Conservation (phyloP, 75 land plant genomes). For the Larix kaempferi region DNA sequence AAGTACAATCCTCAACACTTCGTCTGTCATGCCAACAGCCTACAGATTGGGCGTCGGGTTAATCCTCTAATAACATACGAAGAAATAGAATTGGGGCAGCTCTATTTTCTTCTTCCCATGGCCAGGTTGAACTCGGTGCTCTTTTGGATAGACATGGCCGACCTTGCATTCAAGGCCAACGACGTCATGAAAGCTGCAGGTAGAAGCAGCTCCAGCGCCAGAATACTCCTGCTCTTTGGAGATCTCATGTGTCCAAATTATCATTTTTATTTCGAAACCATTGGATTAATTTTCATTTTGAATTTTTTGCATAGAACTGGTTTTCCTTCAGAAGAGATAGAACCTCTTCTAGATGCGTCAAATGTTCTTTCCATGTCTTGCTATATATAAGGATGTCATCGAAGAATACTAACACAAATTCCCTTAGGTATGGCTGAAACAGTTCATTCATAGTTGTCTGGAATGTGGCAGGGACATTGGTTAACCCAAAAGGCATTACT, state of each 20-base stretch:
- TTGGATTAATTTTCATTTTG: no score
- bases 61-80: conserved; percentile 49
- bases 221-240: conserved; percentile 14
- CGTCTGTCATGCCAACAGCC: conserved; percentile 30
- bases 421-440: no score
- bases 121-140: conserved; percentile 32
- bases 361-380: no score
- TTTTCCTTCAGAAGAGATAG: no score
- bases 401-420: no score
- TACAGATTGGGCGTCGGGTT: conserved; percentile 44
- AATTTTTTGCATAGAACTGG: no score
- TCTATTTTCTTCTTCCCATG: conserved; percentile 60
- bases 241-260: conserved; percentile 8
- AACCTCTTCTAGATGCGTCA: no score
- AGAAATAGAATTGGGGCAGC: conserved; percentile 49
- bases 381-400: no score
- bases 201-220: neutral
- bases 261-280: no score
- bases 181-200: conserved; percentile 8
- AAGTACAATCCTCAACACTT: conserved; percentile 46
- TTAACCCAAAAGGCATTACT: no score
- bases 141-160: conserved; percentile 43
- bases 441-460: no score
- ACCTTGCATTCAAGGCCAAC: conserved; percentile 29
- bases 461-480: no score